Base-by-base conservation (phyloP, 495 filamentous ascomycete species). In the Penicillium alfredii region DNA sequence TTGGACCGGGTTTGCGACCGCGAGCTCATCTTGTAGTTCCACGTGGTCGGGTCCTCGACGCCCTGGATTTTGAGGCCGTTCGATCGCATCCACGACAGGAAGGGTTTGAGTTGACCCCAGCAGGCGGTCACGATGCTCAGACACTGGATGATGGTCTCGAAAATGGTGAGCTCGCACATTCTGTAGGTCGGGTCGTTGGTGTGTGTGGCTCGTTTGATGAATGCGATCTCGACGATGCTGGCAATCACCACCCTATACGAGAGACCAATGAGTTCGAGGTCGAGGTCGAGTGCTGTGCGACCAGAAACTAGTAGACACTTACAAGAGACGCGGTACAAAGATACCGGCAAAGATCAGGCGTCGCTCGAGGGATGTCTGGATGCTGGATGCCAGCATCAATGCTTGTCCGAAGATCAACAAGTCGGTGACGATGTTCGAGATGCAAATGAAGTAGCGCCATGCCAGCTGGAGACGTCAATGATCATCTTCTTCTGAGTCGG, bases 51-150 rank as follows among this genome's bases (percentile, higher is more conserved):
- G 28, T 52, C 47, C n/a, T 45, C 37, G n/a, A 49, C 42, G 3
- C 48, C 48, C 7, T 47, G 34, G 13, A 58, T 43, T 10, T 37
- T 33, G 23, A 52, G 41, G 3, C 49, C 50, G 26, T 49, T 54
- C 2, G 54, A 54, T 34, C 44, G 43, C 31, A 58, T 37, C 45
- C 46, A 51, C 6, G 46, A 42, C 6, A 58, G 40, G 28, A 58
- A 58, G 6, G 55, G 55, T 13, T 50, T 52, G 18, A 58, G 37
- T 33, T 58, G 55, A 8, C 42, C 51, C 51, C 55, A 58, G 40
- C 47, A 57, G 22, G 50, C 42, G 8, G 42, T 53, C 7, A 55
- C 38, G 15, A 54, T 49, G 40, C 44, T 51, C 2, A 52, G 30
- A 19, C 35, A 52, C 36, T 59, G 49, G 10, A 47, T 38, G 9